Conservation (phyloP, 306 rosid genomes). For the Vigna trinervia region DNA sequence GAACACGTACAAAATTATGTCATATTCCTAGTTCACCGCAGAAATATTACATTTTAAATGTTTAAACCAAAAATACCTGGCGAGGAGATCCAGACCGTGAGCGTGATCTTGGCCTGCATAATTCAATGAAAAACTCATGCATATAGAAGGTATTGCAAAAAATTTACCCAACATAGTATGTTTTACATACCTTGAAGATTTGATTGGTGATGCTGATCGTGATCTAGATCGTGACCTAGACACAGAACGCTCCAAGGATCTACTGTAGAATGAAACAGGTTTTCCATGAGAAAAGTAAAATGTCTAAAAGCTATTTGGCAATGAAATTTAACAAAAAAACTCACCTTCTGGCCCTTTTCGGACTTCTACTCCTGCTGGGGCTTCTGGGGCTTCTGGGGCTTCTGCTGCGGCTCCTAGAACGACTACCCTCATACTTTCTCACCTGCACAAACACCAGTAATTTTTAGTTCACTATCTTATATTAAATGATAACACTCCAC, state of each 20-base stretch:
- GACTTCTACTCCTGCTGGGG: slow-evolving; percentile 76
- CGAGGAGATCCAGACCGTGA: slow-evolving; percentile 77
- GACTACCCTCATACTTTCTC: slow-evolving; percentile 76
- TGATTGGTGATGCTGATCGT: slow-evolving; percentile 86
- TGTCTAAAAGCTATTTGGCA: not conserved
- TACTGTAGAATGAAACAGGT: slow-evolving; percentile 50
- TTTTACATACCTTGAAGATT: slow-evolving; percentile 71
- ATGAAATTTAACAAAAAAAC: not conserved
- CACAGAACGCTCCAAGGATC: slow-evolving; percentile 80
- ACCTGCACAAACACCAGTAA: slow-evolving; percentile 61
- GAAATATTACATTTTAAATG: not conserved
- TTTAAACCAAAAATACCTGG: slow-evolving; percentile 57
- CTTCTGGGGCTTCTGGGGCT: slow-evolving; percentile 38
- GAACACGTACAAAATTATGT: not conserved
- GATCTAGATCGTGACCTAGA: slow-evolving; percentile 84
- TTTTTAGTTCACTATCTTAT: not conserved
- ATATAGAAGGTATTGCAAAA: not conserved
- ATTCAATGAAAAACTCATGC: slow-evolving; percentile 30
- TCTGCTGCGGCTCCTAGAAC: slow-evolving; percentile 83
- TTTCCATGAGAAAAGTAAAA: slow-evolving; percentile 8
- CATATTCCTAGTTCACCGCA: not conserved
- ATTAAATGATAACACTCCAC: not conserved
- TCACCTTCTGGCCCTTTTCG: slow-evolving; percentile 73
- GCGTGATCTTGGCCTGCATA: slow-evolving; percentile 67
- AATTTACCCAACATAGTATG: not conserved